Percentiles rank a stretch among this genome's conserved stretches.
phyloP scores from a whole-genome alignment of 805 yeast genomes.

The Wickerhamiella nectarea region DNA sequence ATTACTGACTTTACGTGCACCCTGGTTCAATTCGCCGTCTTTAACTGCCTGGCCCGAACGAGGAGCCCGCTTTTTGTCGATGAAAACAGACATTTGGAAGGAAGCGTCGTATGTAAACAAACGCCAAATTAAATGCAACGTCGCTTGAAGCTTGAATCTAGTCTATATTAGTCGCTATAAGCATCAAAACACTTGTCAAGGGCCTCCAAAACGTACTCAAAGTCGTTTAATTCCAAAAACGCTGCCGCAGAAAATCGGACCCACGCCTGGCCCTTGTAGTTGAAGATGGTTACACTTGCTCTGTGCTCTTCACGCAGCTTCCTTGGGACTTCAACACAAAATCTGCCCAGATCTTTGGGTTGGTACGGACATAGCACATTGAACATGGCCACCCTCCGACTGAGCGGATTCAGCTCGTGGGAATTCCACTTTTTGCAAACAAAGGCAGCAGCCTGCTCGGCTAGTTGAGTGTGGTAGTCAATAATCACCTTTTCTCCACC shows the following conservation, averaged over 20 bases:
- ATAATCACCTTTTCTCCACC: slow-evolving; percentile 52
- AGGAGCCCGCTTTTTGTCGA: background rate
- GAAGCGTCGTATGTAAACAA: background rate
- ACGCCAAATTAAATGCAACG: background rate
- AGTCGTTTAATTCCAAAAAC: slow-evolving; percentile 47
- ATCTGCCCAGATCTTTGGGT: slow-evolving; percentile 11
- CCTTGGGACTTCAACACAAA: slow-evolving; percentile 18
- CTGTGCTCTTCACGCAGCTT: slow-evolving; percentile 24
- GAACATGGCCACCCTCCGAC: slow-evolving; percentile 33
- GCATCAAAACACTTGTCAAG: slow-evolving; percentile 26
- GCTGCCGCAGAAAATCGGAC: slow-evolving; percentile 47
- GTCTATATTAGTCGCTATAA: slow-evolving; percentile 2
- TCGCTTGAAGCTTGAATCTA: too few relatives aligned
- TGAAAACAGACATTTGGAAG: slow-evolving; percentile 3
- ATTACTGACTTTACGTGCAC: background rate
- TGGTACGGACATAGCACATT: slow-evolving; percentile 30
- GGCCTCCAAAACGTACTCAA: slow-evolving; percentile 32
- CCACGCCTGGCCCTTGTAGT: slow-evolving; percentile 32
- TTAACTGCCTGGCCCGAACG: background rate
- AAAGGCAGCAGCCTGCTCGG: slow-evolving; percentile 16
- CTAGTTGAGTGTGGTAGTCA: slow-evolving; percentile 35
- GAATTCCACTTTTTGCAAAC: slow-evolving; percentile 26
- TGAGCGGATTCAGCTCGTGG: slow-evolving; percentile 26
- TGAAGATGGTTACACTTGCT: slow-evolving; percentile 34
- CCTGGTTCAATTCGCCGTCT: background rate